These are phyloP conservation scores for Mucor circinelloides DNA, from an alignment of 371 early-diverging fungal species.

Conservation along the genomic window DNA sequence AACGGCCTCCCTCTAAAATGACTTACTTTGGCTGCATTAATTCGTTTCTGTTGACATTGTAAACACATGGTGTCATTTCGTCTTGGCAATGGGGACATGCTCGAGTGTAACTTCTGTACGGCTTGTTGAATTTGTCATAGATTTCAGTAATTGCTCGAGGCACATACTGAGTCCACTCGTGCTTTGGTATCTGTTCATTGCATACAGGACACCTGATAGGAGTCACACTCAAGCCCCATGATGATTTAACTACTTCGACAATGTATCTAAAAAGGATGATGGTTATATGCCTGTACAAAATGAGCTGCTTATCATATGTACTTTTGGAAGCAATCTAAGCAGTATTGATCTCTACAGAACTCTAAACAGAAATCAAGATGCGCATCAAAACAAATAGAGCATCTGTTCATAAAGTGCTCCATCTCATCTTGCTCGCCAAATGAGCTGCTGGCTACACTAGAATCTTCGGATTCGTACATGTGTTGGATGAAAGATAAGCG, in stretches of 20 bases:
- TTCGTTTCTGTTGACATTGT: constrained; percentile 1
- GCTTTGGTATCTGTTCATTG: constrained; percentile 43
- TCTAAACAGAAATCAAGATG: constrained; percentile 59
- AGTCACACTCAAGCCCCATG: constrained; percentile 64
- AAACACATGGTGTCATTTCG: constrained; percentile 39
- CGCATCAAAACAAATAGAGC: constrained; percentile 65
- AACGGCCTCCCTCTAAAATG: no score
- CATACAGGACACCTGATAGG: constrained; percentile 62
- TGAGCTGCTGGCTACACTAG: constrained; percentile 17
- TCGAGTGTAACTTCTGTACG: constrained; percentile 55
- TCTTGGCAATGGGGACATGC: constrained; percentile 52
- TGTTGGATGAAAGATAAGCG: background rate
- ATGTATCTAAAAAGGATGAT: constrained; percentile 41
- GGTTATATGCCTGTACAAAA: constrained; percentile 30
- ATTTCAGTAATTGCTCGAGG: constrained; percentile 27
- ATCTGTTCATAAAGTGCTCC: constrained; percentile 55
- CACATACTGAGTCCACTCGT: constrained; percentile 55
- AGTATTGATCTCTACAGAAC: constrained; percentile 59
- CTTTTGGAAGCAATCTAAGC: constrained; percentile 58
- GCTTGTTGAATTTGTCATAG: constrained; percentile 58
- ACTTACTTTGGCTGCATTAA: background rate
- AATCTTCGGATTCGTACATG: constrained; percentile 24
- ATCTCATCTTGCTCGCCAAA: constrained; percentile 38
- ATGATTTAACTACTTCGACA: constrained; percentile 55
- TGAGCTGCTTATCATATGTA: constrained; percentile 11